Base-by-base conservation (phyloP, 768 basidiomycete genomes). In the Dioszegia hungarica region DNA sequence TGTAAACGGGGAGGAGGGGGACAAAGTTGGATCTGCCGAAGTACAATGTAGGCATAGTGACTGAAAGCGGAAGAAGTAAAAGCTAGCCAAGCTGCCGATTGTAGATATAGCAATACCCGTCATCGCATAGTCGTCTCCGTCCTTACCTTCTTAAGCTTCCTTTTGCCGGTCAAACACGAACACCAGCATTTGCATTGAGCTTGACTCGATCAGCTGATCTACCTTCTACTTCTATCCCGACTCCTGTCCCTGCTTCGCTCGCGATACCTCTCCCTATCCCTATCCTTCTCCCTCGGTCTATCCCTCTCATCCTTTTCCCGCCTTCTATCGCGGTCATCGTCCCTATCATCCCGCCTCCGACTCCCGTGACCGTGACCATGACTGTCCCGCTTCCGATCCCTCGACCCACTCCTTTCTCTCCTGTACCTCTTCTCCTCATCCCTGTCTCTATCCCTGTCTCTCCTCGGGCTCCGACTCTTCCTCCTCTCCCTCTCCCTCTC, bases 11-110 rank as follows among this genome's bases (percentile, higher is more conserved):
- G 25, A 1, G n/a, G 85, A 24, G 20, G n/a, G 20, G 87, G 80
- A 14, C 80, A 77, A 27, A 87, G 79, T 6, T 6, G 31, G 31
- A 33, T 41, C 88, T 81, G 10, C 80, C 82, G 64, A 85, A 83
- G 62, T 86, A 88, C 22, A 84, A 47, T 17, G 17, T 6, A 17
- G 2, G 27, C 6, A 15, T 15, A 47, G 20, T 10, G 5, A 19
- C 4, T 12, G 15, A 22, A 3, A n/a, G 19, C 2, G 20, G n/a
- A 4, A 6, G 20, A 36, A 36, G 31, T 5, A 49, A 36, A 28
- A 22, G 19, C 19, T 28, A 46, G n/a, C n/a, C n/a, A n/a, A n/a
- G n/a, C n/a, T n/a, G n/a, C n/a, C n/a, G n/a, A n/a, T n/a, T n/a
- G n/a, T n/a, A n/a, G n/a, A n/a, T n/a, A n/a, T n/a, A n/a, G n/a